These are phyloP conservation scores for Monilinia fructigena DNA, from an alignment of 2,329 filamentous ascomycete genomes.

Conservation along the genomic window DNA sequence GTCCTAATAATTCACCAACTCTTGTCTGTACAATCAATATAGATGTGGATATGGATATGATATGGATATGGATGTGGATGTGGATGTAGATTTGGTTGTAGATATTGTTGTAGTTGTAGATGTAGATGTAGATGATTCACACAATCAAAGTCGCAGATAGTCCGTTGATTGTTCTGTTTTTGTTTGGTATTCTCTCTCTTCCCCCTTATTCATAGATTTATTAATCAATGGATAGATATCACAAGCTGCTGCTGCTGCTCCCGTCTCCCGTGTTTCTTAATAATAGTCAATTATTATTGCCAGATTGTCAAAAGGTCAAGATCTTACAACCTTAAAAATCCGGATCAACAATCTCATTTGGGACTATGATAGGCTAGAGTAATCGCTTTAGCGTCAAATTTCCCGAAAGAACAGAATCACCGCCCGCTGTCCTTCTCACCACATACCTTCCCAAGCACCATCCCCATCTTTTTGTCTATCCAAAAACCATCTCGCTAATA, in stretches of 20 bases:
- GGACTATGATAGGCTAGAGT: slow-evolving; percentile 17
- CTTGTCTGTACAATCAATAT: not conserved
- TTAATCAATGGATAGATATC: no score
- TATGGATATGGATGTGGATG: no score
- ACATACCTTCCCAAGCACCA: slow-evolving; percentile 22
- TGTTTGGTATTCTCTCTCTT: no score
- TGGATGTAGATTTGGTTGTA: no score
- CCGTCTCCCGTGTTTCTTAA: no score
- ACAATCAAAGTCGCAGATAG: no score
- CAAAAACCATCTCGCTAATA: slow-evolving; percentile 24
- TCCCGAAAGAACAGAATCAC: slow-evolving; percentile 23
- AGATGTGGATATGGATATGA: no score
- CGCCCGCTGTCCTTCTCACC: slow-evolving; percentile 32
- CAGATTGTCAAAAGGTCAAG: slow-evolving; percentile 4
- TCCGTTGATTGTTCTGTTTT: no score
- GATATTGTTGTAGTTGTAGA: no score
- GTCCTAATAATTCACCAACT: slow-evolving; percentile 2
- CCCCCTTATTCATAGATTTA: no score
- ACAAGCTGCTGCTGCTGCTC: no score
- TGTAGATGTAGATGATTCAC: no score
- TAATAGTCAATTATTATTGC: not conserved
- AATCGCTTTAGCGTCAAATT: slow-evolving; percentile 23
- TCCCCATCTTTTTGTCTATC: slow-evolving; percentile 22
- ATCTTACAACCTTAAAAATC: slow-evolving; percentile 12
- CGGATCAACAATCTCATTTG: slow-evolving; percentile 21